Base-by-base conservation (phyloP, 192 early-diverging fungal species). In the Gryganskiella cystojenkinii region DNA sequence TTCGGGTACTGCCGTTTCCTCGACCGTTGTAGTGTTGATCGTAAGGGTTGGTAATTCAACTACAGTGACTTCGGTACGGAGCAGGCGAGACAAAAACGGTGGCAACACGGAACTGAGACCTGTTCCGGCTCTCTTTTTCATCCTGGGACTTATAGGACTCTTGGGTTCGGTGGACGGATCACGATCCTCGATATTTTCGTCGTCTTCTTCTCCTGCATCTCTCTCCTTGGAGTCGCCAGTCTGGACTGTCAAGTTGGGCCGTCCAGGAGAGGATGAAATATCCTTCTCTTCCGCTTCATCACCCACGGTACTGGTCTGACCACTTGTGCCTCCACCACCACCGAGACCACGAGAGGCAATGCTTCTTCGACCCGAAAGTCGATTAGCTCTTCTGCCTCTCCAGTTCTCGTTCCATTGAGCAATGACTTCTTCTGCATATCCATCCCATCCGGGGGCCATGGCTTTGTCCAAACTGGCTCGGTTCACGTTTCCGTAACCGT, bases 391-490 rank as follows among this genome's bases (percentile, higher is more conserved):
- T 15, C 74, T 52, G 3, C 60, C 67, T 20, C 43, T 63, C 74
- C 74, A 78, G n/a, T 64, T 78, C 25, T 69, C 61, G 34, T 78
- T 69, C 74, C 74, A 78, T n/a, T 69, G 55, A 13, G 67, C 56
- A 54, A 78, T 78, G 15, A 78, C 61, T 30, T 78, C 61, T 42
- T 78, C 74, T 5, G 66, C 74, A 54, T 78, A 69, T n/a, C 66
- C 74, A 53, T 69, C 61, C 71, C 64, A 78, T 0, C 61, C 74
- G 30, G 55, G 61, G 0, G 49, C 66, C 42, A 69, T 54, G 1
- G 56, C 14, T 22, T 65, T 73, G n/a, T 73, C 71, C 28, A 73
- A 10, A 22, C 62, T 73, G 22, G 33, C 37, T 22, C 62, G 62
- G 22, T 6, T 51, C 22, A 19, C 25, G 3, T 37, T 46, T 19